These are phyloP conservation scores for Penicillium verrucosum DNA, from an alignment of 2,329 filamentous ascomycete species.

Conservation along the genomic window DNA sequence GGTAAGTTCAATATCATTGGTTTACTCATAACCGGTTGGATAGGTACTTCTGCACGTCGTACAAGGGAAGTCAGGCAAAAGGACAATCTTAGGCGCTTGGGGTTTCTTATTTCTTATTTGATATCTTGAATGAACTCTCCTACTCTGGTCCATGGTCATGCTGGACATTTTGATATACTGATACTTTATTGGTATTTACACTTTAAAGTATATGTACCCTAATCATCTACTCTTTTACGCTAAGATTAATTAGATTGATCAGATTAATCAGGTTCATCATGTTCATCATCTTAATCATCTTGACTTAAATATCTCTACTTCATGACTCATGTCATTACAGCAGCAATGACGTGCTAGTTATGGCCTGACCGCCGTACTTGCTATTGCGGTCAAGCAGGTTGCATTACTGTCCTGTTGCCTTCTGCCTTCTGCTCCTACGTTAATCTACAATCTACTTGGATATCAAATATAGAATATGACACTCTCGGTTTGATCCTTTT, in stretches of 20 bases:
- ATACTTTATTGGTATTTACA: not conserved
- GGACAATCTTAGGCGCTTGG: conserved; percentile 1
- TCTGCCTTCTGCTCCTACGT: not conserved
- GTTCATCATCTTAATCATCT: not conserved
- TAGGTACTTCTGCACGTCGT: conserved; percentile 15
- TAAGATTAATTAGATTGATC: not conserved
- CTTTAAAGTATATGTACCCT: not conserved
- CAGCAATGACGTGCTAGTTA: not conserved
- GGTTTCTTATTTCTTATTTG: not conserved
- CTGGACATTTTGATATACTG: not conserved
- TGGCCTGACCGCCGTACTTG: not conserved
- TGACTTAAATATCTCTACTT: no score
- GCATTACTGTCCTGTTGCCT: not conserved
- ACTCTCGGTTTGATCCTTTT: not conserved
- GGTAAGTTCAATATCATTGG: not conserved
- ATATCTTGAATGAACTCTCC: not conserved
- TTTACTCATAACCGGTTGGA: conserved; percentile 1
- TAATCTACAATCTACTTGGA: not conserved
- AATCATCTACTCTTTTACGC: not conserved
- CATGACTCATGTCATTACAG: not conserved
- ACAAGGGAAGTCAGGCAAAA: conserved; percentile 16
- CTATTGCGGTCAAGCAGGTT: not conserved
- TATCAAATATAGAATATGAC: no score
- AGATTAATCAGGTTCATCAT: no score
- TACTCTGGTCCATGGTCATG: not conserved